A percentile compares a stretch with the other conserved stretches of the same genome.
These are phyloP conservation scores for Gentiana macrophylla DNA, from an alignment of 257 asterid species.

Conservation along the genomic window DNA sequence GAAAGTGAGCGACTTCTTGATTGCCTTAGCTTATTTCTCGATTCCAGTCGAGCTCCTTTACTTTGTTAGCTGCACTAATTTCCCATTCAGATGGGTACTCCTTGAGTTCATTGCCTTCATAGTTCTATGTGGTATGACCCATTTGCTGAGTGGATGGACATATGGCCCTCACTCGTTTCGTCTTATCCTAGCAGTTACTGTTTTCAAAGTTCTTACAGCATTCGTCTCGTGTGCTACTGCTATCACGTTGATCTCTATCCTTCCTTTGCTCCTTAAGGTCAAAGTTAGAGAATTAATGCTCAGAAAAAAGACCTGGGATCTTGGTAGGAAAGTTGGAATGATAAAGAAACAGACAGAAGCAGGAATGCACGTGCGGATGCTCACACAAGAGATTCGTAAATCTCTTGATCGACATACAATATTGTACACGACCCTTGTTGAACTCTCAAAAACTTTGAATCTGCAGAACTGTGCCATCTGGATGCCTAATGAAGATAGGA, in stretches of 20 bases:
- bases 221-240: slow-evolving; percentile 83
- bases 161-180: slow-evolving; percentile 80
- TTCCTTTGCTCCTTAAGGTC: slow-evolving; percentile 70
- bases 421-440: slow-evolving; percentile 71
- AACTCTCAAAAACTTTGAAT: slow-evolving; percentile 66
- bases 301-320: slow-evolving; percentile 73
- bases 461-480: slow-evolving; percentile 81
- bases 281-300: slow-evolving; percentile 82
- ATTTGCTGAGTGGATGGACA: slow-evolving; percentile 85
- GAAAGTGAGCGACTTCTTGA: slow-evolving; percentile 70
- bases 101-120: slow-evolving; percentile 79
- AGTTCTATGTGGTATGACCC: slow-evolving; percentile 92
- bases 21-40: slow-evolving; percentile 90
- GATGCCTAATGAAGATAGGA: slow-evolving; percentile 73
- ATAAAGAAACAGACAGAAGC: slow-evolving; percentile 68
- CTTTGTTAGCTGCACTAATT: slow-evolving; percentile 65
- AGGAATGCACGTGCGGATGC: slow-evolving; percentile 83
- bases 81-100: slow-evolving; percentile 93
- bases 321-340: slow-evolving; percentile 68
- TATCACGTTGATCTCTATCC: slow-evolving; percentile 57
- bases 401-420: slow-evolving; percentile 89
- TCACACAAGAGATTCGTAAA: slow-evolving; percentile 83
- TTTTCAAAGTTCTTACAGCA: slow-evolving; percentile 78
- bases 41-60: slow-evolving; percentile 91
- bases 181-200: slow-evolving; percentile 70